Evolutionary conservation across 352 stramenopile genomes (phyloP).

Genomic region (Elongisporangium anandrum): DNA sequence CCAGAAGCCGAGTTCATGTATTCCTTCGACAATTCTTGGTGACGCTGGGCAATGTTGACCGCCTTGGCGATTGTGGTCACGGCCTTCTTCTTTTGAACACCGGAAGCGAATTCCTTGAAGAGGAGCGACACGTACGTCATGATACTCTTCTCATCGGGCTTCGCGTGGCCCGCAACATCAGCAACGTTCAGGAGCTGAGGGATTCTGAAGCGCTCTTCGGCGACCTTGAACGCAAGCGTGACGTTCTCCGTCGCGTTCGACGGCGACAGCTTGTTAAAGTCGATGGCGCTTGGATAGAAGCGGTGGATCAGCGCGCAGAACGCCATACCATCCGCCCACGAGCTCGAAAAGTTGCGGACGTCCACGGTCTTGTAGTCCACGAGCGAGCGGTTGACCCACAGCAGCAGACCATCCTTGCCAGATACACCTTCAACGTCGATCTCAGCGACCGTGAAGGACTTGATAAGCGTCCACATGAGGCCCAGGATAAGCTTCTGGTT

Average conservation of each 20-base stretch:
- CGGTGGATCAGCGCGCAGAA: conserved; percentile 90
- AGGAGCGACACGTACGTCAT: conserved; percentile 90
- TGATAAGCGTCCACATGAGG: conserved; percentile 92
- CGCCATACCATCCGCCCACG: conserved; percentile 84
- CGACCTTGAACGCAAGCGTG: conserved; percentile 81
- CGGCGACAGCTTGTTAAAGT: conserved; percentile 71
- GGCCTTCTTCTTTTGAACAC: conserved; percentile 87
- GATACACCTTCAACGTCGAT: conserved; percentile 88
- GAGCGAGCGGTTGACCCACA: conserved; percentile 88
- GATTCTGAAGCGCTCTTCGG: conserved; percentile 84
- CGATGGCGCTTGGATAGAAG: conserved; percentile 82
- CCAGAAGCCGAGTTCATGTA: conserved; percentile 69
- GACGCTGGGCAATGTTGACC: conserved; percentile 86
- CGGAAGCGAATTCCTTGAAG: conserved; percentile 90
- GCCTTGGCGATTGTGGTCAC: conserved; percentile 89
- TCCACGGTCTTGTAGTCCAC: conserved; percentile 79
- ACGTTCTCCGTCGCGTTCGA: conserved; percentile 71
- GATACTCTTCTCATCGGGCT: conserved; percentile 91
- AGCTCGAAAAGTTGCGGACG: conserved; percentile 88
- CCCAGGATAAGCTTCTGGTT: conserved; percentile 91
- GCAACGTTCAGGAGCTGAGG: conserved; percentile 83
- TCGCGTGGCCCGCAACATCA: conserved; percentile 77
- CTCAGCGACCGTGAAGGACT: conserved; percentile 85
- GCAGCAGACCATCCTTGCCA: conserved; percentile 85
- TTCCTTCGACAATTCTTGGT: conserved; percentile 75